phyloP scores from a whole-genome alignment of 225 moss, liverwort and hornwort species.

The Lunularia cruciata region DNA sequence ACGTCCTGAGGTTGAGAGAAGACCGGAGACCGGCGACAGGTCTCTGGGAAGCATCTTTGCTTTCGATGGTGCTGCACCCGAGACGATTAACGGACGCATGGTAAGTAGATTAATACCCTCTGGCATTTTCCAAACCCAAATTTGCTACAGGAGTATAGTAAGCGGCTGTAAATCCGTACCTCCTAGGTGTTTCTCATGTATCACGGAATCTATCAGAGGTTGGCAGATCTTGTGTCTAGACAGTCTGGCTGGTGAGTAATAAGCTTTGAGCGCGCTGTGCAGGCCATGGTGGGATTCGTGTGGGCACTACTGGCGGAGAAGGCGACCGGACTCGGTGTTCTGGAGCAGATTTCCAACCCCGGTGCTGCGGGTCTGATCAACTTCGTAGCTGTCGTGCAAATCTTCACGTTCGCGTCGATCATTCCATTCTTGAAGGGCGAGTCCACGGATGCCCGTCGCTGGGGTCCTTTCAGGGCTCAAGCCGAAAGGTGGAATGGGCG shows the following conservation, averaged over 20 bases:
- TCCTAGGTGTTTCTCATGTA: too few species aligned
- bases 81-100: background rate
- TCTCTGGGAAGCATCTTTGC: slow-evolving; percentile 29
- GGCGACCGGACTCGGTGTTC: slow-evolving; percentile 7
- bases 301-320: slow-evolving; percentile 21
- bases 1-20: slow-evolving; percentile 54
- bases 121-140: too few species aligned
- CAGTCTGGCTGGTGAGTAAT: too few species aligned
- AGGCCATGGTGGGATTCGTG: slow-evolving; percentile 16
- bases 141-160: too few species aligned
- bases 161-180: too few species aligned
- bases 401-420: background rate
- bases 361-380: background rate
- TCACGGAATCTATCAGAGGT: too few species aligned
- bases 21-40: slow-evolving; percentile 51
- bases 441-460: background rate
- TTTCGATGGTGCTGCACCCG: background rate
- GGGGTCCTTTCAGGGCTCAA: slow-evolving; percentile 15
- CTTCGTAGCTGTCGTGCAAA: slow-evolving; percentile 1
- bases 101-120: too few species aligned
- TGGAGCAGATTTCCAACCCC: background rate
- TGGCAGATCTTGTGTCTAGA: too few species aligned
- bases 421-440: background rate
- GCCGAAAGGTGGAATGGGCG: slow-evolving; percentile 27
- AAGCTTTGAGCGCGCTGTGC: too few species aligned